phyloP scores from a whole-genome alignment of 495 filamentous ascomycete genomes.

The Evansstolkia leycettana region DNA sequence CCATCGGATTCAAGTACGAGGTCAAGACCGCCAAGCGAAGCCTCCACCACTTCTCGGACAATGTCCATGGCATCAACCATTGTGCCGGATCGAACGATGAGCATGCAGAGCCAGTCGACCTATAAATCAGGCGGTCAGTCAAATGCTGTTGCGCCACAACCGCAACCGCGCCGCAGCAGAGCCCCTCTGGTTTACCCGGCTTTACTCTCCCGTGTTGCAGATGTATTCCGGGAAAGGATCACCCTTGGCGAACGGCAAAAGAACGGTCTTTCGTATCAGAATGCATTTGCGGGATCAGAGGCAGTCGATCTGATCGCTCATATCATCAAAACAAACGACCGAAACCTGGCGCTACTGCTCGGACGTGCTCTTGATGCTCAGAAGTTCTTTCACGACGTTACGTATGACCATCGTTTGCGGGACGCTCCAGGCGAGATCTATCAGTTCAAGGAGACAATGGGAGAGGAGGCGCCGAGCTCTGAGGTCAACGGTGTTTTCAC shows the following conservation, averaged over 20 bases:
- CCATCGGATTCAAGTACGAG: constrained; percentile 14
- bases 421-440: constrained; percentile 88
- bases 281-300: constrained; percentile 86
- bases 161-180: constrained; percentile 37
- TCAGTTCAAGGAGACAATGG: constrained; percentile 86
- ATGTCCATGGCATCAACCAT: constrained; percentile 90
- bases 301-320: constrained; percentile 89
- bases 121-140: constrained; percentile 18
- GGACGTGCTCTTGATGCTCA: constrained; percentile 92
- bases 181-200: constrained; percentile 88
- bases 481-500: constrained; percentile 96
- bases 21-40: constrained; percentile 30
- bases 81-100: constrained; percentile 38
- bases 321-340: constrained; percentile 93
- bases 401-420: constrained; percentile 89
- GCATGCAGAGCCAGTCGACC: constrained; percentile 28
- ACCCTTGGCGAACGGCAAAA: constrained; percentile 76
- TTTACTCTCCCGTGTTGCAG: constrained; percentile 77
- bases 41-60: constrained; percentile 37
- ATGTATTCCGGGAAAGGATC: constrained; percentile 81
- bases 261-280: constrained; percentile 95
- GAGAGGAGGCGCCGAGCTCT: constrained; percentile 67
- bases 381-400: constrained; percentile 99
- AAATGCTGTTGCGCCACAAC: constrained; percentile 34
- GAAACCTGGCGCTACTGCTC: constrained; percentile 87